Percentiles rank a stretch among this genome's conserved stretches.
Conservation (phyloP, 164 flowering plant genomes). For the Aristolochia fimbriata region DNA sequence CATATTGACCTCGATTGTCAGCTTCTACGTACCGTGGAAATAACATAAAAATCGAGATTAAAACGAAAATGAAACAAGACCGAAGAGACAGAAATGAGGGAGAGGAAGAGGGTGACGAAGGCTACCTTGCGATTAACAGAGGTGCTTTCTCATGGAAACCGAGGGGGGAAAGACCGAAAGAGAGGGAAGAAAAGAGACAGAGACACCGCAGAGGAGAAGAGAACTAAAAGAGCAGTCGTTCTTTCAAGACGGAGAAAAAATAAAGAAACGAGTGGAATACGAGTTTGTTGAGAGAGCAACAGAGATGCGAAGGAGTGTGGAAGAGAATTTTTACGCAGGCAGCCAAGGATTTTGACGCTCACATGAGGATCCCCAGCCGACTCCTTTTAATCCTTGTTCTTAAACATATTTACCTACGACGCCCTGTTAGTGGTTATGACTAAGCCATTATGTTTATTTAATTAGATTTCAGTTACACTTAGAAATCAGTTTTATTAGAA, state of each 20-base stretch:
- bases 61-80: background rate
- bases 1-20: constrained; percentile 16
- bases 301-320: background rate
- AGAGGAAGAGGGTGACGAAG: constrained; percentile 35
- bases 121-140: background rate
- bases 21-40: constrained; percentile 9
- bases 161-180: background rate
- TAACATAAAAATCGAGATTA: background rate
- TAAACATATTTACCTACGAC: too few species aligned
- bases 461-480: too few species aligned
- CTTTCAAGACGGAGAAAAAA: background rate
- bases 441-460: too few species aligned
- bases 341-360: background rate
- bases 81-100: background rate
- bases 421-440: too few species aligned
- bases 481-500: too few species aligned
- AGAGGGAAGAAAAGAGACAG: background rate
- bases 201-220: background rate
- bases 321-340: background rate
- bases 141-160: background rate
- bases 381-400: too few species aligned
- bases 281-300: constrained; percentile 1
- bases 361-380: background rate
- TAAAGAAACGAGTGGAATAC: background rate
- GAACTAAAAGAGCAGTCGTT: background rate